Evolutionary conservation across 495 filamentous ascomycete species (phyloP), one percentile per base, ranked within the genome.

Genomic region (Staphylotrichum tortipilum): DNA sequence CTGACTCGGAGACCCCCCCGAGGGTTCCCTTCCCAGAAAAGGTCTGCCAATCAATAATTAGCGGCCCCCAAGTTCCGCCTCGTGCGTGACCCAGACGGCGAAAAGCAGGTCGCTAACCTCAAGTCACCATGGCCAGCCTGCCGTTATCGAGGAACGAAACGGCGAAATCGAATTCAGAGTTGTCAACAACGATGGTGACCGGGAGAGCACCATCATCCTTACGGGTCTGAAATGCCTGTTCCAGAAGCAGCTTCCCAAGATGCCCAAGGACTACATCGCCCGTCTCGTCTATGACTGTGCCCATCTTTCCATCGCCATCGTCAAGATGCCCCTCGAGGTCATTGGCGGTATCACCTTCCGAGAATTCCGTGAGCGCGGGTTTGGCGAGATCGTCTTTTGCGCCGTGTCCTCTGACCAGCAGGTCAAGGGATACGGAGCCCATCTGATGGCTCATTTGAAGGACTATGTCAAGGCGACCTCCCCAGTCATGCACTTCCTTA

Each of bases 191-290:
- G 90, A 97, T 59, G 84, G 85, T 55, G 72, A 77, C 9, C 76
- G 82, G 33, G 86, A 94, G 59, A 89, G 84, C 67, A 78, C 85
- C 22, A 89, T 96, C 56, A 89, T 97, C 55, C 76, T 97, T 14
- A 95, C 89, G 0, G 90, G 91, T 3, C 66, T 97, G 37, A 96
- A 96, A 66, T 94, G 89, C 62, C 91, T 97, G 36, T 97, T 97
- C 57, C 91, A 97, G 64, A 96, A 97, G 52, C 91, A 97, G 54
- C 76, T 97, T 0, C 91, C 91, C 0, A 96, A 95, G 67, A 97
- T 96, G 91, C 91, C 91, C 1, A 94, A 94, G 64, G 89, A 96
- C 54, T 97, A 96, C 63, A 95, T 97, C 50, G 90, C 91, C 18
- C 81, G 91, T 14, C 78, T 97, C n/a, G 90, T 97, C 29, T 96